A percentile compares a stretch with the other conserved stretches of the same genome.
Evolutionary conservation across 2,329 filamentous ascomycete species (phyloP).

Genomic region (Alternaria novae-zelandiae): DNA sequence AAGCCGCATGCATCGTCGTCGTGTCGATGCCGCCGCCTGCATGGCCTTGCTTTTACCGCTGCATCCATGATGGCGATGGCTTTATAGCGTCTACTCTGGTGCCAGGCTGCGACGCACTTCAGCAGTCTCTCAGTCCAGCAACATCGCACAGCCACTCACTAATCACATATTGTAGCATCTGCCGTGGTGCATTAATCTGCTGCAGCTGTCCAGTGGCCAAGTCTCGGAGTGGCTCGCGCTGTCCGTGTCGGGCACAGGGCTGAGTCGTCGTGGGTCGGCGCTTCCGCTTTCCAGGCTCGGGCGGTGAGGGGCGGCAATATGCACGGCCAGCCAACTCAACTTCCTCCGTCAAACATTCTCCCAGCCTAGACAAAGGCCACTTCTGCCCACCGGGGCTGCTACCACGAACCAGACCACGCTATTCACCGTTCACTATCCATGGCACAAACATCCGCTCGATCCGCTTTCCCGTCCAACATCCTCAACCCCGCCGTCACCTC

Average conservation of each 20-base stretch:
- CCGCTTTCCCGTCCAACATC: conserved; percentile 27
- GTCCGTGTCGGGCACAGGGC: conserved; percentile 8
- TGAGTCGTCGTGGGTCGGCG: conserved; percentile 22
- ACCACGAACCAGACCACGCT: conserved; percentile 17
- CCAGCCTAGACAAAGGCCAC: conserved; percentile 24
- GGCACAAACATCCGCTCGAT: conserved; percentile 34
- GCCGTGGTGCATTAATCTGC: background rate
- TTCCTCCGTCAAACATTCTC: conserved; percentile 28
- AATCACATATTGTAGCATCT: background rate
- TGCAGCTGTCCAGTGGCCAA: background rate
- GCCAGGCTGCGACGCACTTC: background rate
- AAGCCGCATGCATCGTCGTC: background rate
- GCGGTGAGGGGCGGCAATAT: conserved; percentile 15
- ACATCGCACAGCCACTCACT: background rate
- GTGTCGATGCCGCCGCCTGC: background rate
- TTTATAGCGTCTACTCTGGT: background rate
- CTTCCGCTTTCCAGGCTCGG: conserved; percentile 15
- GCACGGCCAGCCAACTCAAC: conserved; percentile 20
- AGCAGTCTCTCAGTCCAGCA: background rate
- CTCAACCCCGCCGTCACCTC: conserved; percentile 35
- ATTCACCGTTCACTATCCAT: conserved; percentile 30
- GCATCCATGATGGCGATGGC: background rate
- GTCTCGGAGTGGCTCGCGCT: background rate
- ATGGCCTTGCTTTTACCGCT: conserved; percentile 7
- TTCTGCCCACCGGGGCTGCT: conserved; percentile 25